These are phyloP conservation scores for Peronospora belbahrii DNA, from an alignment of 352 stramenopile species.

Conservation along the genomic window DNA sequence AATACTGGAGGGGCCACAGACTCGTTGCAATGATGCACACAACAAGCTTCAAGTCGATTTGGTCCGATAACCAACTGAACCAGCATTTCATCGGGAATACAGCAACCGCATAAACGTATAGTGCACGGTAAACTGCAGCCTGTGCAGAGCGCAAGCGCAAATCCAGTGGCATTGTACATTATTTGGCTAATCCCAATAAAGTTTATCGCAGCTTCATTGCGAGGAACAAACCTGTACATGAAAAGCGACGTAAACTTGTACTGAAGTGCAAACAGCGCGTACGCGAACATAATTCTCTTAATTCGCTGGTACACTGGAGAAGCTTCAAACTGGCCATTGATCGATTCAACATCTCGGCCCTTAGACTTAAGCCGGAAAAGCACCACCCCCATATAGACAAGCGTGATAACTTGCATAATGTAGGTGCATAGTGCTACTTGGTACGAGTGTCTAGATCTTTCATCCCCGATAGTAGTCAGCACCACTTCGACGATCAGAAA, in stretches of 20 bases:
- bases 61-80: slow-evolving; percentile 30
- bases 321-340: slow-evolving; percentile 42
- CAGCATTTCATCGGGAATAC: too few relatives aligned
- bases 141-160: slow-evolving; percentile 31
- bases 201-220: slow-evolving; percentile 30
- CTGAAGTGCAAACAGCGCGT: slow-evolving; percentile 40
- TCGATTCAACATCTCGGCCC: slow-evolving; percentile 43
- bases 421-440: slow-evolving; percentile 31
- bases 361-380: slow-evolving; percentile 34
- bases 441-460: slow-evolving; percentile 25
- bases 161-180: too few relatives aligned
- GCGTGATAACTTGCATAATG: slow-evolving; percentile 34
- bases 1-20: slow-evolving; percentile 14
- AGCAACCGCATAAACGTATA: too few relatives aligned
- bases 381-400: slow-evolving; percentile 38
- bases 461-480: slow-evolving; percentile 29
- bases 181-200: too few relatives aligned
- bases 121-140: slow-evolving; percentile 48
- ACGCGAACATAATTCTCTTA: slow-evolving; percentile 47
- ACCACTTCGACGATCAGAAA: slow-evolving; percentile 26
- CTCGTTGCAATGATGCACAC: slow-evolving; percentile 4
- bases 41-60: slow-evolving; percentile 17
- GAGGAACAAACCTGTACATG: slow-evolving; percentile 31
- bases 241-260: slow-evolving; percentile 40
- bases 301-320: slow-evolving; percentile 52